Percentiles rank a stretch among this genome's conserved stretches.
These are phyloP conservation scores for Skeletonema potamos DNA, from an alignment of 108 stramenopile species.

Conservation along the genomic window DNA sequence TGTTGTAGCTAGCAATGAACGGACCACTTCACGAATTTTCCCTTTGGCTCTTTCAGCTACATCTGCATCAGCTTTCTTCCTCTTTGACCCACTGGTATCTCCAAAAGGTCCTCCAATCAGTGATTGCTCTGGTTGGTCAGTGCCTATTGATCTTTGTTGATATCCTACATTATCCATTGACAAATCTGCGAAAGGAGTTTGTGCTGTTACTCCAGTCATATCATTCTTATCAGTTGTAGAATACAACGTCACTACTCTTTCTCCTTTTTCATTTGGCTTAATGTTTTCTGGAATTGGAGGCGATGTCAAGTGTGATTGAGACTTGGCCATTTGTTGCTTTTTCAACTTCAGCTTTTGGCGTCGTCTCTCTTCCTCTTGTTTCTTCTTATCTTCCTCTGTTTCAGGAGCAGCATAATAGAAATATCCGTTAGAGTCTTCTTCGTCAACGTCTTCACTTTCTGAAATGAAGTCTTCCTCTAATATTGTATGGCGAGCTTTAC, in stretches of 20 bases:
- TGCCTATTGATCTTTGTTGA: slow-evolving; percentile 2
- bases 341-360: slow-evolving; percentile 9
- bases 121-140: slow-evolving; percentile 25
- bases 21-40: slow-evolving; percentile 61
- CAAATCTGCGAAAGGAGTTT: slow-evolving; percentile 13
- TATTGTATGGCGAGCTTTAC: slow-evolving; percentile 46
- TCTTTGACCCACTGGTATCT: slow-evolving; percentile 25
- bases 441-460: slow-evolving; percentile 40
- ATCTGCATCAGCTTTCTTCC: slow-evolving; percentile 37
- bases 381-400: slow-evolving; percentile 18
- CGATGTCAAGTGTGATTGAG: slow-evolving; percentile 47
- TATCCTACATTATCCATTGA: slow-evolving; percentile 30
- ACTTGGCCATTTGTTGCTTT: slow-evolving; percentile 4
- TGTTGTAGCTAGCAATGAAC: slow-evolving; percentile 63
- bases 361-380: slow-evolving; percentile 15
- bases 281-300: slow-evolving; percentile 58
- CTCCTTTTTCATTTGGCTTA: slow-evolving; percentile 76
- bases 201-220: slow-evolving; percentile 59
- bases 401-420: slow-evolving; percentile 50
- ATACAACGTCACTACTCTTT: slow-evolving; percentile 80
- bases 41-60: slow-evolving; percentile 73
- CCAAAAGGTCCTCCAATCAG: slow-evolving; percentile 48
- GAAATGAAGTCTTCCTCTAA: slow-evolving; percentile 46
- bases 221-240: slow-evolving; percentile 83
- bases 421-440: slow-evolving; percentile 48